Evolutionary conservation across 1,284 basidiomycete species (phyloP), one percentile per base, ranked within the genome.

Genomic region (Gymnopus androsaceus): DNA sequence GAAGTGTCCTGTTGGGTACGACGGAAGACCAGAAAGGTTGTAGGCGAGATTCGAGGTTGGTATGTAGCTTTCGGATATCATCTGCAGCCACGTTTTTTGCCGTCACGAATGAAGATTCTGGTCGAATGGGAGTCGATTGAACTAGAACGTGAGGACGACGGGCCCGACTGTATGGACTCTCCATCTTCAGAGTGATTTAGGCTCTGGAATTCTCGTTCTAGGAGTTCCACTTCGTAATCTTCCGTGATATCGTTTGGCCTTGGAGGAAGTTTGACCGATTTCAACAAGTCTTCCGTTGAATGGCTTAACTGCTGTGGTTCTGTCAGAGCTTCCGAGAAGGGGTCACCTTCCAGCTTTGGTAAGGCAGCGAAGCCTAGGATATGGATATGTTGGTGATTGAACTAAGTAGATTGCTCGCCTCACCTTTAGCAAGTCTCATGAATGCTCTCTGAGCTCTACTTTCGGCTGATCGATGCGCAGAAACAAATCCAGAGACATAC

Each of bases 11-110:
- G n/a, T 80, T 76, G 14, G 84, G 64, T 0, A 92, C 72, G 0
- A 81, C 81, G 8, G 85, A 83, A 1, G 85, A 81, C 88, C 87
- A 94, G 71, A 95, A 94, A 0, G 88, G 84, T 45, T 81, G 83
- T 21, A 94, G 72, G 1, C 92, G 84, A 6, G 34, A 40, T 66
- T 92, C 88, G 3, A 94, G 76, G 62, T 92, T 94, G 14, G 76
- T 75, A 61, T 93, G 88, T 52, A 87, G 74, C 30, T 81, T 79
- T 3, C 75, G 77, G 7, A 87, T 41, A 14, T 54, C 48, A 33
- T 54, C 36, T 27, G 56, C 36, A 36, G 57, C 34, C 33, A 49
- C 33, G 58, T 54, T 11, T 61, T 59, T 7, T 54, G 49, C 17
- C 38, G 34, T 15, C 5, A 30, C 19, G 19, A 28, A 27, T 15